A percentile compares a stretch with the other conserved stretches of the same genome.
These are phyloP conservation scores for Backusella sp. DNA, from an alignment of 192 early-diverging fungal genomes.

Conservation along the genomic window DNA sequence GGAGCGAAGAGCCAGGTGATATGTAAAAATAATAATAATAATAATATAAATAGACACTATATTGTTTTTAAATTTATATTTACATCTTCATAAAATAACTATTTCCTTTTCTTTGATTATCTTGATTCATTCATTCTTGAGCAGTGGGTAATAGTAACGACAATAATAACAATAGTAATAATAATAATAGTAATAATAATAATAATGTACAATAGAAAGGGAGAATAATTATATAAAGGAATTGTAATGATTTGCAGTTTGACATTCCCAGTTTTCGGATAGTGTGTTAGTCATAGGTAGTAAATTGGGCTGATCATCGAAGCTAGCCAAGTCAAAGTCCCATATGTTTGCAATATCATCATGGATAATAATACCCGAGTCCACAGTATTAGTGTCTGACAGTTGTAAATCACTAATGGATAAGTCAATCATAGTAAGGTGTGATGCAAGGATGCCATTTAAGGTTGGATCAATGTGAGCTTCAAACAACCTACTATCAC, in stretches of 20 bases:
- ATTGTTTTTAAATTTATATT: neutral
- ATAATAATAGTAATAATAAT: neutral
- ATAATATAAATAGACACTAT: neutral
- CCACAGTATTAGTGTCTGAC: neutral
- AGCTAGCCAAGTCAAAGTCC: neutral
- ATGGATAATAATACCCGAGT: neutral
- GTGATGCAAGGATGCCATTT: neutral
- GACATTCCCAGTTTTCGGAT: neutral
- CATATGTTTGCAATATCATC: neutral
- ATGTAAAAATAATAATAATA: neutral
- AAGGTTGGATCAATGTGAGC: neutral
- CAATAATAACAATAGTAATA: neutral
- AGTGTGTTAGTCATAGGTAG: neutral
- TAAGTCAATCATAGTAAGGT: neutral
- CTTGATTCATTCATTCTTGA: no score
- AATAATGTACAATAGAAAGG: neutral
- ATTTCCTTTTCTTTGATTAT: neutral
- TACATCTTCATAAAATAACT: neutral
- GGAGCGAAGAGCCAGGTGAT: conserved; percentile 10
- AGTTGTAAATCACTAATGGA: neutral
- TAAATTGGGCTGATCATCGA: neutral
- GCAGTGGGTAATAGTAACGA: no score
- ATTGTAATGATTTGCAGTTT: neutral
- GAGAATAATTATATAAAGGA: neutral
- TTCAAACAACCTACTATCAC: neutral